phyloP scores from a whole-genome alignment of 2,329 filamentous ascomycete species.

The Coniochaeta sp. region DNA sequence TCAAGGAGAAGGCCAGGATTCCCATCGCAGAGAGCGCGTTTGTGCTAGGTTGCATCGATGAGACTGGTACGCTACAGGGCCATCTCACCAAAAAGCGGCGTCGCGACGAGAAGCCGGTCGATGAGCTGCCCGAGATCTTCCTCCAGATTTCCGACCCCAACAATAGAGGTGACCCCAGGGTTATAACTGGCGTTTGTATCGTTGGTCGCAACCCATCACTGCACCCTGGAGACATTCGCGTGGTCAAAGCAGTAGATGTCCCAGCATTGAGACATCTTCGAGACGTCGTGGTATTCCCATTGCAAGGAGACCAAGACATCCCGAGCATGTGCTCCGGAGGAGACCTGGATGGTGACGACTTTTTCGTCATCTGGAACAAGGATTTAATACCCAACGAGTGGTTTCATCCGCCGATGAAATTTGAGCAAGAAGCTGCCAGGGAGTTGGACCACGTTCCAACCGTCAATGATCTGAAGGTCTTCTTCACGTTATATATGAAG shows the following conservation, averaged over 20 bases:
- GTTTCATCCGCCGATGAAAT: conserved; percentile 74
- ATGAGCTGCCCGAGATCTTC: conserved; percentile 76
- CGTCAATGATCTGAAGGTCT: conserved; percentile 67
- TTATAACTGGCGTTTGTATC: conserved; percentile 72
- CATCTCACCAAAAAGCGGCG: conserved; percentile 47
- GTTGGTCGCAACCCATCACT: conserved; percentile 89
- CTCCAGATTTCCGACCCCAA: conserved; percentile 64
- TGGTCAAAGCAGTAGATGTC: conserved; percentile 76
- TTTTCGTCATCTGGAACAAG: conserved; percentile 85
- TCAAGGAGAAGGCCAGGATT: conserved; percentile 91
- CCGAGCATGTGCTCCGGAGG: conserved; percentile 94
- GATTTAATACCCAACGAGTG: conserved; percentile 57
- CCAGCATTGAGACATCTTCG: conserved; percentile 67
- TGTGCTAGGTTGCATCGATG: conserved; percentile 81
- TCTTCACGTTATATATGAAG: conserved; percentile 91
- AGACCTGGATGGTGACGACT: conserved; percentile 94
- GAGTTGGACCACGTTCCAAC: conserved; percentile 56
- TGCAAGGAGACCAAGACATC: conserved; percentile 74
- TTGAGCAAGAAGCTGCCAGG: conserved; percentile 49
- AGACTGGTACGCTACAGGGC: conserved; percentile 68
- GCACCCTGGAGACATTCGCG: conserved; percentile 84
- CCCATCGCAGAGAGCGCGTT: conserved; percentile 77
- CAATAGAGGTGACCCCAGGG: conserved; percentile 45
- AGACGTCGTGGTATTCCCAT: conserved; percentile 83
- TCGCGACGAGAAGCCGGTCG: conserved; percentile 23